Base-by-base conservation (phyloP, 345 rosid genomes). In the Eucalyptus regnans region DNA sequence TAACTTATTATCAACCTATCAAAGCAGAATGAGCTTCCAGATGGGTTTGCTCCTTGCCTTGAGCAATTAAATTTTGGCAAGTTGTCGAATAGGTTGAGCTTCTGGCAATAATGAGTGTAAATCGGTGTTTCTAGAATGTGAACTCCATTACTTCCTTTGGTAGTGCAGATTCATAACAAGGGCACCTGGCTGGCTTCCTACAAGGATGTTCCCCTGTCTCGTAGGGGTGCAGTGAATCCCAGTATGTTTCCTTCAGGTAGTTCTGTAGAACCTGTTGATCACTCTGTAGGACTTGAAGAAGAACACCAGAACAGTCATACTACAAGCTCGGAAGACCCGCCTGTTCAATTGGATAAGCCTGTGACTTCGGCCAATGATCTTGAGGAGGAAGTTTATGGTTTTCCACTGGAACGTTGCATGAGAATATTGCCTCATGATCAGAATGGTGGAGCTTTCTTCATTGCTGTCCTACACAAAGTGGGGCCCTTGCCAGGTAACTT, bases 351-450 rank as follows among this genome's bases (percentile, higher is more conserved):
- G 48, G 92, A 91, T 43, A 90, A 90, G 87, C 89, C 79, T 88
- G 50, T 87, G 79, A 71, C 86, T 91, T 89, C 89, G 17, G 86
- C 87, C 44, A 93, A 93, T 58, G 92, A 92, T 56, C 89, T 89
- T 88, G 94, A 90, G 49, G 95, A 91, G 90, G 98, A 96, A 92
- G 92, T 94, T 89, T 96, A 94, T 88, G 93, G 92, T 92, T 96
- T 96, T 76, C 97, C 97, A 22, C 94, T 98, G 79, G 97, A 96
- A 88, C 93, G 92, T 43, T 98, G 99, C 96, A 90, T 96, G 94
- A 97, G 99, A 94, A 95, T 98, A 92, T 87, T 95, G 86, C 99
- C 99, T 91, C 98, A 96, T 92, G 99, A 98, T 95, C 99, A 98
- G 93, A 98, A 97, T 92, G 92, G 95, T 17, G 99, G 99, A 88